phyloP scores from a whole-genome alignment of 139 green algal genomes.

The Desmodesmus armatus region DNA sequence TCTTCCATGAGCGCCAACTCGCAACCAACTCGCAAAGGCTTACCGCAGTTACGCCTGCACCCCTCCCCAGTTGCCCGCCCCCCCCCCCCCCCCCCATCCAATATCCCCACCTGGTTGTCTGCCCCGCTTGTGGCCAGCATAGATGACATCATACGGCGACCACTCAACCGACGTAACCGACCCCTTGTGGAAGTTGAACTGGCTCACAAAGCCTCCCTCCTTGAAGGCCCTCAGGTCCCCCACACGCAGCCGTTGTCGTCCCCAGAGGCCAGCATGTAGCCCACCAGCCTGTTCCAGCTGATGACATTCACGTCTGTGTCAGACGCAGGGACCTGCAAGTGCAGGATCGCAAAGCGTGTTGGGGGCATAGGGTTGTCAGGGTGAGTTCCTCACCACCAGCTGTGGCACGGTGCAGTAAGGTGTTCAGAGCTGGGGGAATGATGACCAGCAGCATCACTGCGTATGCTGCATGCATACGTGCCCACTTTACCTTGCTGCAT shows the following conservation, averaged over 20 bases:
- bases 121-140: conserved; percentile 84
- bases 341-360: background rate
- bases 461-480: too few relatives aligned
- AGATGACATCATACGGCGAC: conserved; percentile 92
- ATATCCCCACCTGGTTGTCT: conserved; percentile 79
- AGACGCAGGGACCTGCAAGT: conserved; percentile 66
- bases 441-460: too few relatives aligned
- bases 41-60: too few relatives aligned
- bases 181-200: conserved; percentile 48
- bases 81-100: too few relatives aligned
- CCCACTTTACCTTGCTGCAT: too few relatives aligned
- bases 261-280: conserved; percentile 95
- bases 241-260: conserved; percentile 92
- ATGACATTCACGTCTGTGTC: conserved; percentile 97
- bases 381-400: too few relatives aligned
- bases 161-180: conserved; percentile 97
- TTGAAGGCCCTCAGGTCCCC: conserved; percentile 95
- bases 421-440: too few relatives aligned
- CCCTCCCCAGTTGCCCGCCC: too few relatives aligned
- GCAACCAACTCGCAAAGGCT: too few relatives aligned
- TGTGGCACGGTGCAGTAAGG: background rate
- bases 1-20: too few relatives aligned
- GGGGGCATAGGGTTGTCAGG: too few relatives aligned
- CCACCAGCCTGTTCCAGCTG: conserved; percentile 91
- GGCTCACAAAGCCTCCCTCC: conserved; percentile 25